Evolutionary conservation across 805 yeast genomes (phyloP).

Genomic region (Candida berthetii): DNA sequence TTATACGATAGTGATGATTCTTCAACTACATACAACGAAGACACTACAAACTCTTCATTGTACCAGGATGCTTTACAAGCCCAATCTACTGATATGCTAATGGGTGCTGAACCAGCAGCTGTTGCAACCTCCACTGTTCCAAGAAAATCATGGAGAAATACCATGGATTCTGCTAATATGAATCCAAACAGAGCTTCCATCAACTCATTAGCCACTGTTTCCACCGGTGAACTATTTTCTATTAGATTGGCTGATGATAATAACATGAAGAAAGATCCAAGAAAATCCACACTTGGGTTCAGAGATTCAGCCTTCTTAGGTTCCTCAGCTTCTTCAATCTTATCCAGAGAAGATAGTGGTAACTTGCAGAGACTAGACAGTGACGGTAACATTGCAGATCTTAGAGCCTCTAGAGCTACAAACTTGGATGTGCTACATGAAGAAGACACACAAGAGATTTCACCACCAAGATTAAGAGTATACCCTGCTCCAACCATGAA

Average conservation of each 20-base stretch:
- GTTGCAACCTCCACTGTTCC: conserved; percentile 13
- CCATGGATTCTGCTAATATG: conserved; percentile 19
- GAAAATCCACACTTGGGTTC: conserved; percentile 30
- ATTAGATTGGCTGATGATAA: conserved; percentile 69
- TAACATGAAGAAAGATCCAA: conserved; percentile 34
- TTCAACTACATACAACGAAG: conserved; percentile 49
- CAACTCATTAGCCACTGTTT: conserved; percentile 74
- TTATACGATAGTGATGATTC: conserved; percentile 30
- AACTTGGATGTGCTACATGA: conserved; percentile 18
- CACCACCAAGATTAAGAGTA: conserved; percentile 1
- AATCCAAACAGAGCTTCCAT: conserved; percentile 48
- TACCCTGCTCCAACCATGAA: neutral
- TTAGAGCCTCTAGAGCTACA: conserved; percentile 15
- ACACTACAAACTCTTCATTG: conserved; percentile 21
- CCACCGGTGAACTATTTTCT: conserved; percentile 77
- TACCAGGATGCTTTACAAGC: conserved; percentile 34
- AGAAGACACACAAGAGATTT: conserved; percentile 10
- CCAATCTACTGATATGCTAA: conserved; percentile 32
- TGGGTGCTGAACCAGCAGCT: conserved; percentile 14
- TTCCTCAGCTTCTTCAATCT: conserved; percentile 16
- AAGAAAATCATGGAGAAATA: conserved; percentile 57
- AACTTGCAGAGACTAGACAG: conserved; percentile 20
- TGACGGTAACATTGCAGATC: conserved; percentile 21
- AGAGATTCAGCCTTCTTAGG: conserved; percentile 36
- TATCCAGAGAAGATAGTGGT: conserved; percentile 20